phyloP scores from a whole-genome alignment of 805 yeast species.

The Candida glaebosa region DNA sequence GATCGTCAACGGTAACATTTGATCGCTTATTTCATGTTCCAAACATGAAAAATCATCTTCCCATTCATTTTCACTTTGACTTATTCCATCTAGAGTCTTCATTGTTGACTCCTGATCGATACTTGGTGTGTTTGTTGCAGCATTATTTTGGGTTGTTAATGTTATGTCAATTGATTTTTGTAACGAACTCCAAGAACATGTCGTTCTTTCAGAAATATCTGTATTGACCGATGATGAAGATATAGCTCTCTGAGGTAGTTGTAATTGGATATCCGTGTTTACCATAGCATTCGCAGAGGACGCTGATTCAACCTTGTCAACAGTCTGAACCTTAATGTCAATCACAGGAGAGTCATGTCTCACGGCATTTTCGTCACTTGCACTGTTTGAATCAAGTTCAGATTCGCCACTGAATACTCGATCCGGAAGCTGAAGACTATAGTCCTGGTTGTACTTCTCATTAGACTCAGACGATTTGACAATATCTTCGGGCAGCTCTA shows the following conservation, averaged over 20 bases:
- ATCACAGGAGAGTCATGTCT: not conserved
- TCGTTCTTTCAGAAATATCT: conserved; percentile 8
- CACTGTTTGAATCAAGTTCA: not conserved
- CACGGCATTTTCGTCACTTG: too few relatives aligned
- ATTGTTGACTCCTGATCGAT: not conserved
- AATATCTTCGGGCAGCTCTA: not conserved
- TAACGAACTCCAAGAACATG: conserved; percentile 26
- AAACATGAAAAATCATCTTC: conserved; percentile 1
- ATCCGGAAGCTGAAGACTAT: not conserved
- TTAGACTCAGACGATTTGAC: not conserved
- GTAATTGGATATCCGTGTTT: not conserved
- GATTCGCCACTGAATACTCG: not conserved
- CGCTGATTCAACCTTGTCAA: not conserved
- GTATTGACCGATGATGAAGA: conserved; percentile 6
- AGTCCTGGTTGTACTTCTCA: not conserved
- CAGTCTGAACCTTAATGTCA: not conserved
- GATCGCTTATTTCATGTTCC: not conserved
- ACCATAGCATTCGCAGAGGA: not conserved
- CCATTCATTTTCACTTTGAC: conserved; percentile 4
- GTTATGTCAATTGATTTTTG: conserved; percentile 24
- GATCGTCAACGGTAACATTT: conserved; percentile 1
- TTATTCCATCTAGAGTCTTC: not conserved
- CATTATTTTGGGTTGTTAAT: not conserved
- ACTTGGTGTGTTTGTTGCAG: not conserved
- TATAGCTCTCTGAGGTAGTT: not conserved